Conservation (phyloP, 306 rosid genomes). For the Comarum palustre region DNA sequence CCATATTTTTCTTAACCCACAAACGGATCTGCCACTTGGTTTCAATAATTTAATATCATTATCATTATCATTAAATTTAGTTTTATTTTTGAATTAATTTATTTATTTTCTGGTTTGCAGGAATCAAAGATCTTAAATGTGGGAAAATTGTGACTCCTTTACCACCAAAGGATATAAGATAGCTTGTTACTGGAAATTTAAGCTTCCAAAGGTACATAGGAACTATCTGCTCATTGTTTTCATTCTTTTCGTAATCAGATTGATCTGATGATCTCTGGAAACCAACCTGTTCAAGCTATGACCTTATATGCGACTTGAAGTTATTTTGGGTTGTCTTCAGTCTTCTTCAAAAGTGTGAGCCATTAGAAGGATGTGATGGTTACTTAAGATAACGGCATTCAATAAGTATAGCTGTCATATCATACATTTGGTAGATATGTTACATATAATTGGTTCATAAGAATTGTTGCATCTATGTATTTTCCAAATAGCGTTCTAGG, state of each 20-base stretch:
- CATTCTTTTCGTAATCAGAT: slow-evolving; percentile 36
- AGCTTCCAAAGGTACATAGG: slow-evolving; percentile 7
- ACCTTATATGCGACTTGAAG: slow-evolving; percentile 55
- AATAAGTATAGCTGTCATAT: neutral
- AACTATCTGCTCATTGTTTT: neutral
- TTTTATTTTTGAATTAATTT: neutral
- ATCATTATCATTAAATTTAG: neutral
- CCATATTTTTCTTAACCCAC: neutral
- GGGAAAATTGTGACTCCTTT: slow-evolving; percentile 92
- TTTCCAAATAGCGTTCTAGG: neutral
- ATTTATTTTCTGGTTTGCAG: slow-evolving; percentile 35
- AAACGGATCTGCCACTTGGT: slow-evolving; percentile 8
- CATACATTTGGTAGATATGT: neutral
- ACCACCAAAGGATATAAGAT: slow-evolving; percentile 50
- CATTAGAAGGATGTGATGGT: slow-evolving; percentile 61
- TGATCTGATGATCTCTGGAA: slow-evolving; percentile 83
- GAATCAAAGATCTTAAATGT: slow-evolving; percentile 65
- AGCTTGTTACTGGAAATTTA: slow-evolving; percentile 8
- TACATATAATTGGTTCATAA: neutral
- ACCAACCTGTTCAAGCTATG: slow-evolving; percentile 82
- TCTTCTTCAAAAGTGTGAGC: slow-evolving; percentile 58
- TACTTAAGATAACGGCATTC: neutral
- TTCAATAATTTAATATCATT: slow-evolving; percentile 2
- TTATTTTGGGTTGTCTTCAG: slow-evolving; percentile 73
- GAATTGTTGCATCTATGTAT: neutral